phyloP scores from a whole-genome alignment of 805 yeast genomes.

The Priceomyces haplophilus region DNA sequence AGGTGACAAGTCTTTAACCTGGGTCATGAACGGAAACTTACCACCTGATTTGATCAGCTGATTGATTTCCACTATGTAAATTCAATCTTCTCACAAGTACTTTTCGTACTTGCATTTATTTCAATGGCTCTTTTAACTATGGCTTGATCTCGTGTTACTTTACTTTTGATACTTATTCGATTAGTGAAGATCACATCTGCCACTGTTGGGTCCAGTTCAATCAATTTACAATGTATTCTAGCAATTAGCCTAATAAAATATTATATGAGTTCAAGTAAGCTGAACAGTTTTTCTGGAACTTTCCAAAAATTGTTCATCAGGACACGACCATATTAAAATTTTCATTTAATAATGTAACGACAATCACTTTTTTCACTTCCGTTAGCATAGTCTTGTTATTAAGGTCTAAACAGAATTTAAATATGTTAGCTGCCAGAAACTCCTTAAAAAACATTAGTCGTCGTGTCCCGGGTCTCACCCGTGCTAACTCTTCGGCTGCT shows the following conservation, averaged over 20 bases:
- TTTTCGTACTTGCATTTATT: no score
- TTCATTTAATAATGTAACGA: slow-evolving; percentile 2
- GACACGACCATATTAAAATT: slow-evolving; percentile 6
- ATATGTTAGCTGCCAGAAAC: slow-evolving; percentile 44
- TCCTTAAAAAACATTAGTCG: slow-evolving; percentile 36
- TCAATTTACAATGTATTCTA: background rate
- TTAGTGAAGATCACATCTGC: no score
- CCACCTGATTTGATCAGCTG: slow-evolving; percentile 28
- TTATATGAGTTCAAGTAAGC: background rate
- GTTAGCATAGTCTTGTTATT: background rate
- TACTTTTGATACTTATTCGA: background rate
- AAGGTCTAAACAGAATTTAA: slow-evolving; percentile 1
- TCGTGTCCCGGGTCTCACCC: slow-evolving; percentile 27
- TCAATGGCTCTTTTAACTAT: no score
- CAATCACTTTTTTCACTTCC: background rate
- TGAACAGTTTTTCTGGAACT: slow-evolving; percentile 2
- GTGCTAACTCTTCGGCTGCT: slow-evolving; percentile 32
- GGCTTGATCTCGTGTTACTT: background rate
- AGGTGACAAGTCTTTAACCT: slow-evolving; percentile 41
- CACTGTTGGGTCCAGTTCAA: background rate
- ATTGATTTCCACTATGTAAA: background rate
- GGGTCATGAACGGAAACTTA: slow-evolving; percentile 47
- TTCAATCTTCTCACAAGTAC: background rate
- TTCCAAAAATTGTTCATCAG: slow-evolving; percentile 1
- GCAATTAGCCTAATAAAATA: background rate